Percentiles rank a stretch among this genome's conserved stretches.
Conservation (phyloP, 192 early-diverging fungal species). For the Umbelopsis sp. region DNA sequence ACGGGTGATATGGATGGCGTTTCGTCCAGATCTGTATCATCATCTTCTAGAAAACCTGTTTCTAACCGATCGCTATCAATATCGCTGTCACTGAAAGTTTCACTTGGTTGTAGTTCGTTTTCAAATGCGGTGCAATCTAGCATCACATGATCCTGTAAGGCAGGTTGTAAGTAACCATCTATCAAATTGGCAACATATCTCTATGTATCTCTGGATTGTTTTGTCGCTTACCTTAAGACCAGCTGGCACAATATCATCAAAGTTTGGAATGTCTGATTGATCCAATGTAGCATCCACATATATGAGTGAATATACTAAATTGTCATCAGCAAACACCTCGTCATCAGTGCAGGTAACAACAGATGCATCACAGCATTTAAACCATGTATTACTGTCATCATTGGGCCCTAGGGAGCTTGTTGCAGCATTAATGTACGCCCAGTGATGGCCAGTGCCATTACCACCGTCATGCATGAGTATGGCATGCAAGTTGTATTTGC, state of each 20-base stretch:
- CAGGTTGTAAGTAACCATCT: neutral
- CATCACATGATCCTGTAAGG: neutral
- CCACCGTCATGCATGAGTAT: conserved; percentile 36
- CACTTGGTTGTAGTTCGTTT: neutral
- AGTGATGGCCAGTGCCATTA: conserved; percentile 37
- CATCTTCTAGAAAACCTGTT: neutral
- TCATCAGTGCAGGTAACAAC: conserved; percentile 28
- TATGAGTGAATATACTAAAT: neutral
- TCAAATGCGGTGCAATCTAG: conserved; percentile 11
- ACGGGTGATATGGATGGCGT: neutral
- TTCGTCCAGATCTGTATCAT: neutral
- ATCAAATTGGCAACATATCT: neutral
- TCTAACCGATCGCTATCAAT: neutral
- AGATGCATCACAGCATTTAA: conserved; percentile 37
- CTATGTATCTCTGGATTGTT: neutral
- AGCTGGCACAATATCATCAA: conserved; percentile 6
- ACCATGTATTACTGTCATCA: conserved; percentile 31
- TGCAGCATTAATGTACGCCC: conserved; percentile 42
- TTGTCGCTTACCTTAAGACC: neutral
- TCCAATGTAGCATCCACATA: neutral
- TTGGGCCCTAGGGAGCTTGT: neutral
- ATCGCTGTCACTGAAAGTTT: neutral
- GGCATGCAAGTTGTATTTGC: conserved; percentile 35
- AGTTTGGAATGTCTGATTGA: neutral
- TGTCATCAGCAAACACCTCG: conserved; percentile 24